Evolutionary conservation across 2,329 filamentous ascomycete species (phyloP), one percentile per base, ranked within the genome.

Genomic region (Penicillium palitans): DNA sequence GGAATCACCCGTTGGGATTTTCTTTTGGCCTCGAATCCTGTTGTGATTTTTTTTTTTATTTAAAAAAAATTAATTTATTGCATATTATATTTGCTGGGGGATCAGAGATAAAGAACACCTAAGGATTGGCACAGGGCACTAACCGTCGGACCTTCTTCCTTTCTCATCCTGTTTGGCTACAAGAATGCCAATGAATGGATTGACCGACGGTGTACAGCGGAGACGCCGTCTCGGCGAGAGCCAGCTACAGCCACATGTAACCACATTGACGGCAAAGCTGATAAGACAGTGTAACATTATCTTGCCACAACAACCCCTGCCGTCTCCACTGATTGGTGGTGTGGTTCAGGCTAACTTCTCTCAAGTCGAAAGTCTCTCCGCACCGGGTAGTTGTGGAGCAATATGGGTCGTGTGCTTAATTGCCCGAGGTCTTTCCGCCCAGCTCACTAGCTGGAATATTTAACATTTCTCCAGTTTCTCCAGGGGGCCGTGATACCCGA

Each of bases 141-240:
- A 45, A 19, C 25, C 17, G 35, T 41, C 58, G 49, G 41, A 45
- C 45, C 39, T 13, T n/a, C 39, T 50, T 52, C 19, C 49, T 27
- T 40, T 50, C 29, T 45, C n/a, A 21, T 47, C 24, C 45, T 48
- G 42, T 21, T 45, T 50, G 39, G 51, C 24, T 52, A 29, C 19
- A 39, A 27, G 24, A 35, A 46, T 35, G 24, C 54, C 55, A 58
- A 47, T 51, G 35, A 42, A 51, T 60, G 61, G 60, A 15, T 19
- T 49, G 37, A 50, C 62, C 60, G 60, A 60, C 62, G 62, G 62
- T 52, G 54, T 31, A 52, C 54, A 45, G 40, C 54, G 54, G 54
- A 55, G 57, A 29, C 52, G 46, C 60, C 55, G 58, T 64, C 52
- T 55, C 52, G 58, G 50, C 44, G 46, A 41, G 50, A 41, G 8